Evolutionary conservation across 352 stramenopile species (phyloP), one percentile per base, ranked within the genome.

Genomic region (Phytophthora pini): DNA sequence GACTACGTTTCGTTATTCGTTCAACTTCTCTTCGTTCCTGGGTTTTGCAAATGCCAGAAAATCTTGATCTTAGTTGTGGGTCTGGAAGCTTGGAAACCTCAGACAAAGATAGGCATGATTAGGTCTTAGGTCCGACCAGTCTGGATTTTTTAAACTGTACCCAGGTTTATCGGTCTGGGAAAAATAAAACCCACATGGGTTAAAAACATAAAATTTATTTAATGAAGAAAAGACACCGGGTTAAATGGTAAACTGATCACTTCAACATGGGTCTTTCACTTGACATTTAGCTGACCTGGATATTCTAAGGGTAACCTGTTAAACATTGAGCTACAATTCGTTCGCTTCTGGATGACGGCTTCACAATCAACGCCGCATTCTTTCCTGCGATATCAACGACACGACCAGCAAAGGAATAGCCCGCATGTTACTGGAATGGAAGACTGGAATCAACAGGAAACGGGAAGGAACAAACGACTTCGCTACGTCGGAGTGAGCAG

Each of bases 61-160:
- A n/a, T 55, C 31, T 55, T 55, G 48, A 55, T n/a, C 48, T 55
- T 55, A 55, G 48, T 31, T n/a, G 32, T 15, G 17, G 1, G 29
- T 13, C 9, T 44, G 31, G 31, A 29, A 4, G 26, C 31, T 12
- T 5, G 31, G 32, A 32, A 22, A 36, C 48, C 48, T 55, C 32
- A 55, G 48, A 32, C 10, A 36, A 13, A 34, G n/a, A 15, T 41
- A 6, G 15, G 11, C 13, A 41, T 41, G 29, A 34, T 34, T 34
- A 34, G 29, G 41, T 47, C 41, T 34, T 34, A 34, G 29, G 41
- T 47, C 41, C 41, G 26, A 9, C 20, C 32, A 2, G 5, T 4
- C 36, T 41, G 36, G 36, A 41, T 41, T 41, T 41, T 41, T 41
- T 17, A 41, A 41, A 5, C 0, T 43, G 13, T 36, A 36, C 13